Evolutionary conservation across 2,329 filamentous ascomycete genomes (phyloP), one percentile per base, ranked within the genome.

Genomic region (Ophiosphaerella korrae): DNA sequence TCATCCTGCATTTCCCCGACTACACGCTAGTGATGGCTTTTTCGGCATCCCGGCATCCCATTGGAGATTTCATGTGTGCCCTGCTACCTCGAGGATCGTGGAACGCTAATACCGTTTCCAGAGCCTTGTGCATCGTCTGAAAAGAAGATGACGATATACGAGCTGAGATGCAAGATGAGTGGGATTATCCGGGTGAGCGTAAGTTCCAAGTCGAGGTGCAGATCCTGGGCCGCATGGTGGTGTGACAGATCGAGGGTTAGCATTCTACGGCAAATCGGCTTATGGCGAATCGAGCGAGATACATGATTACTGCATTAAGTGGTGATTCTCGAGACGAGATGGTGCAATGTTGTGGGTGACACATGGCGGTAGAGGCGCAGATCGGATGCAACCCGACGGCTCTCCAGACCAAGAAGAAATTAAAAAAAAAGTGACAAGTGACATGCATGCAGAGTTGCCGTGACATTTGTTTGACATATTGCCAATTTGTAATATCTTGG

Each of bases 11-110:
- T 23, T 29, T 38, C n/a, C 43, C 44, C 36, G 36, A 46, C 44
- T 46, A 46, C 44, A 40, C 44, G 44, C 44, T 40, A 46, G 42
- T n/a, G 35, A 18, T 33, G 42, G 31, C 31, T 16, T 32, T 18
- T 35, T 14, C 26, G 24, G n/a, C 2, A 24, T 12, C 11, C 26
- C 11, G 13, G n/a, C 8, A 13, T 35, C 16, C 9, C 32, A 7
- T 13, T 35, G 21, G 18, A 31, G 31, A 12, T 44, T 26, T 21
- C 7, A 11, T 29, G 26, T 29, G 26, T 11, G 26, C 11, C 26
- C 26, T 29, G 26, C 26, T 29, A 29, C 38, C 38, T 41, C 38
- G 13, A 31, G 38, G 24, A 24, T 21, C 18, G 18, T 21, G 18
- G 18, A 21, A 21, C 18, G 18, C 18, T 21, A 21, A 21, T 21